These are phyloP conservation scores for Pseudonitzschia multiseries DNA, from an alignment of 108 stramenopile genomes.

Conservation along the genomic window DNA sequence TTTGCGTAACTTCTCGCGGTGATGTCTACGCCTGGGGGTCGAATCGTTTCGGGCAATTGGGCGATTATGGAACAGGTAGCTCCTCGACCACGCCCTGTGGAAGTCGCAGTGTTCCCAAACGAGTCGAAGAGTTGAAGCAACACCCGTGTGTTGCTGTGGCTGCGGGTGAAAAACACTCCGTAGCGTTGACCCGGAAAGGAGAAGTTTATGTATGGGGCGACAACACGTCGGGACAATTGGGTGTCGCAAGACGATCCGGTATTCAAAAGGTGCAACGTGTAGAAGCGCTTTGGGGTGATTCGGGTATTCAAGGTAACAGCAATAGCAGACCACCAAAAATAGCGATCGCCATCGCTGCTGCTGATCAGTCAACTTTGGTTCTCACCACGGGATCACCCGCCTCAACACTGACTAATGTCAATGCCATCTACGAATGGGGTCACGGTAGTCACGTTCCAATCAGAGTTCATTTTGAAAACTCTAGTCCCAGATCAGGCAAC, in stretches of 20 bases:
- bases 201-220: slow-evolving; percentile 87
- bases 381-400: slow-evolving; percentile 47
- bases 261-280: slow-evolving; percentile 60
- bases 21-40: slow-evolving; percentile 73
- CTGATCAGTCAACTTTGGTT: slow-evolving; percentile 77
- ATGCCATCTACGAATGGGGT: slow-evolving; percentile 79
- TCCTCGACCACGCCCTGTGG: not conserved
- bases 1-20: slow-evolving; percentile 66
- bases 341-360: slow-evolving; percentile 69
- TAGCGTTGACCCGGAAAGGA: slow-evolving; percentile 66
- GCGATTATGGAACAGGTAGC: slow-evolving; percentile 17
- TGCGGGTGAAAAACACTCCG: slow-evolving; percentile 78
- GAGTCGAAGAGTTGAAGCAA: slow-evolving; percentile 69
- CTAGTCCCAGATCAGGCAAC: slow-evolving; percentile 1
- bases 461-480: slow-evolving; percentile 53
- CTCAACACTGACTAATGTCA: slow-evolving; percentile 48
- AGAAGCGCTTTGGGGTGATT: slow-evolving; percentile 58
- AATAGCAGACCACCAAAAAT: slow-evolving; percentile 38
- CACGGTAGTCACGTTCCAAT: slow-evolving; percentile 77
- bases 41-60: slow-evolving; percentile 85
- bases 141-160: slow-evolving; percentile 67
- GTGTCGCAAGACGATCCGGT: slow-evolving; percentile 38
- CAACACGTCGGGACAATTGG: slow-evolving; percentile 76
- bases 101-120: slow-evolving; percentile 55
- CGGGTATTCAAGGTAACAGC: not conserved